These are phyloP conservation scores for Trichoderma reesei DNA, from an alignment of 495 filamentous ascomycete species.

Conservation along the genomic window DNA sequence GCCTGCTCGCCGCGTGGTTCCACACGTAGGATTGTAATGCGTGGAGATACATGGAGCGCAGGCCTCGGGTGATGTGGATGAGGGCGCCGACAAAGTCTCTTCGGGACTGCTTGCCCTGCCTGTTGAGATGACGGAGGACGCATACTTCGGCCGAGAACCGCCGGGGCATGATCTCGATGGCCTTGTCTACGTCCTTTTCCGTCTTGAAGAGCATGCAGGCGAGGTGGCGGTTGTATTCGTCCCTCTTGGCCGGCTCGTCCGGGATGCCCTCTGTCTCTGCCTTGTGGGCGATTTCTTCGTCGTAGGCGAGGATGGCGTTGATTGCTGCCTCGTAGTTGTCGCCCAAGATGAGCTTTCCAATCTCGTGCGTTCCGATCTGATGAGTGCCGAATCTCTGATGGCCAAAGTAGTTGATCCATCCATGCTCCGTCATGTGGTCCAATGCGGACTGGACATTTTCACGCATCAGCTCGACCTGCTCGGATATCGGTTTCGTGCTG, in stretches of 20 bases:
- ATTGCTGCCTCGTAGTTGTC: slow-evolving; percentile 71
- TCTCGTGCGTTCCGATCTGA: slow-evolving; percentile 63
- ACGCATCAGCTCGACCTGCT: slow-evolving; percentile 28
- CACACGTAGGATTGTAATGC: slow-evolving; percentile 92
- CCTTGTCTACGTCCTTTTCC: slow-evolving; percentile 42
- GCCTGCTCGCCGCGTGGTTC: slow-evolving; percentile 72
- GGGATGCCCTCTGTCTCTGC: slow-evolving; percentile 34
- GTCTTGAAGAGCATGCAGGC: slow-evolving; percentile 63
- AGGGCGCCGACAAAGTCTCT: slow-evolving; percentile 72
- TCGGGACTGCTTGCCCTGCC: slow-evolving; percentile 18
- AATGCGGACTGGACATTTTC: slow-evolving; percentile 29
- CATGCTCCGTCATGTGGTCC: slow-evolving; percentile 49
- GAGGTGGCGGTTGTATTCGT: slow-evolving; percentile 66
- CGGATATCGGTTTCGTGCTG: slow-evolving; percentile 25
- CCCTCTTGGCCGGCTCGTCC: slow-evolving; percentile 27
- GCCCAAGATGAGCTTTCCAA: slow-evolving; percentile 76
- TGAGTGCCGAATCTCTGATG: slow-evolving; percentile 91
- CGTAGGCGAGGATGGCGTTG: slow-evolving; percentile 59
- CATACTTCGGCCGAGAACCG: slow-evolving; percentile 70
- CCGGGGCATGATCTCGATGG: slow-evolving; percentile 60
- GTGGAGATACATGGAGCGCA: slow-evolving; percentile 90
- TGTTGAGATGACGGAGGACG: slow-evolving; percentile 64
- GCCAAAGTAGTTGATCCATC: slow-evolving; percentile 95
- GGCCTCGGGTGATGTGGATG: slow-evolving; percentile 60
- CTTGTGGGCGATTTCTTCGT: slow-evolving; percentile 29